These are phyloP conservation scores for Trichoderma sp. DNA, from an alignment of 2,329 filamentous ascomycete species.

Conservation along the genomic window DNA sequence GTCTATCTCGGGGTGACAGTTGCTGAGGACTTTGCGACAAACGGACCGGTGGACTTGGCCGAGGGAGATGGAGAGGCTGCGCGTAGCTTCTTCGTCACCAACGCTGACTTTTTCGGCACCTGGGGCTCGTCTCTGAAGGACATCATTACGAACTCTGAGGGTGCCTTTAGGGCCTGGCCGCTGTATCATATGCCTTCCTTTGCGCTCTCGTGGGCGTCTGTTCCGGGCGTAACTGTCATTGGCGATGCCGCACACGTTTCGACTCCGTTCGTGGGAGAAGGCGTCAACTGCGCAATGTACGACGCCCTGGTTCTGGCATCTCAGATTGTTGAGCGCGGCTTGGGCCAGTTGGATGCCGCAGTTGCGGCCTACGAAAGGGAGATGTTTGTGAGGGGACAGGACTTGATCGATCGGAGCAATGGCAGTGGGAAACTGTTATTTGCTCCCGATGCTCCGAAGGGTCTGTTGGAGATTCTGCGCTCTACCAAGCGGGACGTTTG, in stretches of 20 bases:
- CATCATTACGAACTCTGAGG: slow-evolving; percentile 16
- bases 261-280: slow-evolving; percentile 21
- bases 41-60: not conserved
- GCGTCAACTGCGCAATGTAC: slow-evolving; percentile 23
- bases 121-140: slow-evolving; percentile 10
- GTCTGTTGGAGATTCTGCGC: not conserved
- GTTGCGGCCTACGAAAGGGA: slow-evolving; percentile 16
- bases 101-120: slow-evolving; percentile 3
- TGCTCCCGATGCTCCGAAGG: slow-evolving; percentile 7
- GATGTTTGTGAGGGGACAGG: slow-evolving; percentile 18
- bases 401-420: slow-evolving; percentile 17
- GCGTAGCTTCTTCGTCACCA: not conserved
- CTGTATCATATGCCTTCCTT: slow-evolving; percentile 12
- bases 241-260: slow-evolving; percentile 18
- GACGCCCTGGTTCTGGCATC: slow-evolving; percentile 1
- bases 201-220: not conserved
- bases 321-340: slow-evolving; percentile 1
- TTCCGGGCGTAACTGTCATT: slow-evolving; percentile 6
- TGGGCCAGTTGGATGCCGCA: slow-evolving; percentile 4
- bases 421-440: not conserved
- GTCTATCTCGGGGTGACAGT: not conserved
- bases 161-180: slow-evolving; percentile 6
- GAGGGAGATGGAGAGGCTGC: not conserved
- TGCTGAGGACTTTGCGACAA: not conserved
- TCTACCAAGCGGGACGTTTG: not conserved